Conservation (phyloP, 768 basidiomycete species). For the Dendrothele bispora region DNA sequence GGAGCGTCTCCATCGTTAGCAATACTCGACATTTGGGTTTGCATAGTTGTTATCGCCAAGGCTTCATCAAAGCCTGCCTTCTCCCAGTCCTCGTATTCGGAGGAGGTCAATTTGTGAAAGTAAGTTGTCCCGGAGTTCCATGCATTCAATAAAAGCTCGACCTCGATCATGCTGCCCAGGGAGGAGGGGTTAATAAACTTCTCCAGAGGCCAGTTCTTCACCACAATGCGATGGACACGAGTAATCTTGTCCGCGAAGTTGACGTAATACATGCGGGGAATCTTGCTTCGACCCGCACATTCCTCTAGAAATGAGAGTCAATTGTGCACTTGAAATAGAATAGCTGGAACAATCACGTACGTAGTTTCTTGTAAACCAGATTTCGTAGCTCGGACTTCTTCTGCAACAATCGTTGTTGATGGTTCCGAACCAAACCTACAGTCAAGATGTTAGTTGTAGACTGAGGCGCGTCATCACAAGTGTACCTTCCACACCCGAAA, state of each 20-base stretch:
- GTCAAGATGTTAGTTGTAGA: too few species aligned
- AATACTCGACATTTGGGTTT: too few species aligned
- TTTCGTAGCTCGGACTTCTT: background rate
- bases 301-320: background rate
- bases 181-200: conserved; percentile 14
- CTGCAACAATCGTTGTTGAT: background rate
- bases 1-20: too few species aligned
- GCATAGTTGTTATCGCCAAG: too few species aligned
- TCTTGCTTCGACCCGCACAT: background rate
- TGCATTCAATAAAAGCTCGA: conserved; percentile 10
- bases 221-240: conserved; percentile 9
- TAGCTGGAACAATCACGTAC: too few species aligned
- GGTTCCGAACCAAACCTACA: conserved; percentile 1
- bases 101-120: conserved; percentile 12
- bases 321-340: too few species aligned
- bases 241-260: conserved; percentile 20
- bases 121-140: conserved; percentile 14
- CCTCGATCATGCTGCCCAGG: conserved; percentile 11
- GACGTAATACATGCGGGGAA: conserved; percentile 15
- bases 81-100: conserved; percentile 12
- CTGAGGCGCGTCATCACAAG: too few species aligned
- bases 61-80: too few species aligned
- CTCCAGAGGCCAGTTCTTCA: conserved; percentile 20
- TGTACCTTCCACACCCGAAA: conserved; percentile 11
- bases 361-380: conserved; percentile 1